Percentiles rank a stretch among this genome's conserved stretches.
Conservation (phyloP, 1,284 basidiomycete genomes). For the Trametes sp. region DNA sequence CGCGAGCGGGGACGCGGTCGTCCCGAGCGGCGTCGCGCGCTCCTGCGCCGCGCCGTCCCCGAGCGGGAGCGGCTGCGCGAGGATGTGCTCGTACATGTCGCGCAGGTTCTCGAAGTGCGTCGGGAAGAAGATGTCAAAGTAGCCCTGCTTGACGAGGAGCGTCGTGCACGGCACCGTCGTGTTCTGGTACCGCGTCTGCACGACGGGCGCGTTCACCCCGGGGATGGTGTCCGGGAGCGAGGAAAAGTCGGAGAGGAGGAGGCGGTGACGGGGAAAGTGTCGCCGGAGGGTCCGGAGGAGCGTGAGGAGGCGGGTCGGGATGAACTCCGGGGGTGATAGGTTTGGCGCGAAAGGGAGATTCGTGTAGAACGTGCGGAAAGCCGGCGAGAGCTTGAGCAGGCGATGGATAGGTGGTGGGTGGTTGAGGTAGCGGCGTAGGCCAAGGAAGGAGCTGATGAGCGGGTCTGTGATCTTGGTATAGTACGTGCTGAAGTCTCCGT, state of each 20-base stretch:
- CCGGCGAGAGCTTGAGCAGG: constrained; percentile 61
- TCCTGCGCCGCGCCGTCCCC: constrained; percentile 44
- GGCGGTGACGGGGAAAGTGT: constrained; percentile 90
- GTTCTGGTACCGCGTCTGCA: constrained; percentile 90
- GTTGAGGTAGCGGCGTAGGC: constrained; percentile 63
- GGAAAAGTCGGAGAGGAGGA: constrained; percentile 94
- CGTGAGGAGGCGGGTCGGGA: constrained; percentile 92
- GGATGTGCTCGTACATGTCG: constrained; percentile 88
- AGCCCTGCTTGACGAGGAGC: constrained; percentile 93
- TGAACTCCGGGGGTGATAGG: constrained; percentile 87
- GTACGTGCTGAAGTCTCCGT: constrained; percentile 87
- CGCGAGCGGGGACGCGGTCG: constrained; percentile 57
- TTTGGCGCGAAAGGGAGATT: constrained; percentile 91
- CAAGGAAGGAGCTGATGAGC: constrained; percentile 78
- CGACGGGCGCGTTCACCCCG: constrained; percentile 92
- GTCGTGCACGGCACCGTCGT: constrained; percentile 91
- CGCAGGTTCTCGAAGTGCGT: constrained; percentile 88
- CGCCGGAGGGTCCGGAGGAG: constrained; percentile 86
- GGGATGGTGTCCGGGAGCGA: constrained; percentile 86
- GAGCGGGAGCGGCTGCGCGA: constrained; percentile 59
- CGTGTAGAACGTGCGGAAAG: constrained; percentile 68
- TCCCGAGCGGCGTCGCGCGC: constrained; percentile 37
- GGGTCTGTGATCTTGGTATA: constrained; percentile 90
- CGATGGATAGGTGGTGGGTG: constrained; percentile 64
- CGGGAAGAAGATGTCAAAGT: constrained; percentile 99